Base-by-base conservation (phyloP, 2,329 filamentous ascomycete species). In the Dothistroma pini region DNA sequence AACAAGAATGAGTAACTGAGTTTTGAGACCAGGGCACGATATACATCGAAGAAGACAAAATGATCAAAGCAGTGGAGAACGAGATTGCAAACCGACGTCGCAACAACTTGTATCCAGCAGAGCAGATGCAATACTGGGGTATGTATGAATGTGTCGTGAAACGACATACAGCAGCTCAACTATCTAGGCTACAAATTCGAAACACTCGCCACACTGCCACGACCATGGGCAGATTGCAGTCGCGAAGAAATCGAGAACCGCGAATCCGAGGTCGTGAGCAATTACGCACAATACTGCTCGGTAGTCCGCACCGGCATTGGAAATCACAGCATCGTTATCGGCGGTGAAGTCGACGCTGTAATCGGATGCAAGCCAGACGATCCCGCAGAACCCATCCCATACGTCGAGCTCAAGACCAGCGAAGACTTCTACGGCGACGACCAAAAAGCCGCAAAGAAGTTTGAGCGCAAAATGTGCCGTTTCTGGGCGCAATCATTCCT, bases 401-500 rank as follows among this genome's bases (percentile, higher is more conserved):
- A 93, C 89, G 88, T 97, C 34, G 95, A 99, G 76, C 83, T 99
- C 60, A 99, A 99, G 75, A 99, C 95, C 0, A 86, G 86, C n/a
- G 69, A 71, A 6, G 66, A 64, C 21, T 69, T 67, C 22, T 64
- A 69, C 22, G 60, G 64, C 29, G 81, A 81, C 56, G 84, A 84
- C 62, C 82, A 87, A 1, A 83, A 85, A 52, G 90, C 95, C 70
- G 81, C 86, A 71, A 76, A 88, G 21, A 89, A 86, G 64, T 96
- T 93, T 73, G 90, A 97, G 76, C 85, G 90, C 54, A 97, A 97
- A 74, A 83, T 97, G 76, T 69, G 73, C 32, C 96, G 96, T 71
- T 96, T 93, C 77, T 99, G 95, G 95, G 91, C 93, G 14, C 95
- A 97, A 75, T 96, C 90, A 0, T 99, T 96, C 72, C 81, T 99